Conservation (phyloP, 208 protist species). For the Spongospora subterranea region DNA sequence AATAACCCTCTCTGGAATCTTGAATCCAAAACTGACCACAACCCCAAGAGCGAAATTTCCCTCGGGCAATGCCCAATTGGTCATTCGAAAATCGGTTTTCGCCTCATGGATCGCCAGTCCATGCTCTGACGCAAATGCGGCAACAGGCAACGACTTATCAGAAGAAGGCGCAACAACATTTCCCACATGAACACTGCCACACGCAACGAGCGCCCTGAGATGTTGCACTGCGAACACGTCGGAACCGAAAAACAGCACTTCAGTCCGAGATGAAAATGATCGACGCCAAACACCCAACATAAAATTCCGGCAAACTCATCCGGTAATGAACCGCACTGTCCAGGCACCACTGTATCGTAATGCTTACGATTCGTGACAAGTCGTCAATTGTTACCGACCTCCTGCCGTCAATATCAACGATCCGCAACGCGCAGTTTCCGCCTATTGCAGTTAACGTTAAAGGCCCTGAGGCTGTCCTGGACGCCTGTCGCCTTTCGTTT, state of each 20-base stretch:
- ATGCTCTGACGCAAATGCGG: not conserved
- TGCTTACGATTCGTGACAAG: no score
- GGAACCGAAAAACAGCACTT: slow-evolving; percentile 27
- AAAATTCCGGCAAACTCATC: no score
- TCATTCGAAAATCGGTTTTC: not conserved
- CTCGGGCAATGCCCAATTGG: not conserved
- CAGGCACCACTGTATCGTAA: no score
- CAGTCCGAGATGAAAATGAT: not conserved
- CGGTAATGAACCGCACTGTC: no score
- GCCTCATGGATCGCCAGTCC: not conserved
- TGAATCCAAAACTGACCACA: slow-evolving; percentile 41
- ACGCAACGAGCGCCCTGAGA: not conserved
- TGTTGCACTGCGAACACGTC: not conserved
- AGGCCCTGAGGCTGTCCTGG: no score
- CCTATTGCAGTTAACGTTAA: no score
- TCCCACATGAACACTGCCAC: not conserved
- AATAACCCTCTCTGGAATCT: slow-evolving; percentile 24
- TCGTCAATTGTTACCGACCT: no score
- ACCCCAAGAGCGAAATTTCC: not conserved
- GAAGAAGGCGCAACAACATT: not conserved
- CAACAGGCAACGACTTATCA: not conserved
- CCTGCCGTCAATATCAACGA: no score
- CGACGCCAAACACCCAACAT: no score
- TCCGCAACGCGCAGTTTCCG: no score
- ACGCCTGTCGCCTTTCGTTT: no score